Evolutionary conservation across 192 early-diverging fungal genomes (phyloP).

Genomic region (Podila clonocystis): DNA sequence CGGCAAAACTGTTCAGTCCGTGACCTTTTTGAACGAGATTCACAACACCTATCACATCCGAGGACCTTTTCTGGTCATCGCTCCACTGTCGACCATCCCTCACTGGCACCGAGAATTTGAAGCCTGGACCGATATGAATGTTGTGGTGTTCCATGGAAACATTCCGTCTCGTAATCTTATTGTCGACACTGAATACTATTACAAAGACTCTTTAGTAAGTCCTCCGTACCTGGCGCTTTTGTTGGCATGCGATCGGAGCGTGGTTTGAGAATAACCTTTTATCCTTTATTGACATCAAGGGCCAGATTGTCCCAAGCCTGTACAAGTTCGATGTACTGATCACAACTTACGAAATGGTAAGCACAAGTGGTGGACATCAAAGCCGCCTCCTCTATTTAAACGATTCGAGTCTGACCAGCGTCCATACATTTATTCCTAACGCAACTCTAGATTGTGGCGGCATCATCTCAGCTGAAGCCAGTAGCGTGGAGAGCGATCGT

Average conservation of each 20-base stretch:
- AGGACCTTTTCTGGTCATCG: conserved; percentile 79
- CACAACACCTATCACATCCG: conserved; percentile 66
- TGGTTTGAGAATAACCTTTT: not conserved
- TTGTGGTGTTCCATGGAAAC: conserved; percentile 68
- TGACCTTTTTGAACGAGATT: conserved; percentile 77
- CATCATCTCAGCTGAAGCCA: conserved; percentile 71
- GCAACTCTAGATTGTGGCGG: conserved; percentile 53
- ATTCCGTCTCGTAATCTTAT: conserved; percentile 74
- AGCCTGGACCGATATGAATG: conserved; percentile 51
- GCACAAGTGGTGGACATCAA: too few relatives aligned
- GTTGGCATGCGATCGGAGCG: not conserved
- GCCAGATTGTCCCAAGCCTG: conserved; percentile 54
- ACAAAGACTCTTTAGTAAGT: conserved; percentile 43
- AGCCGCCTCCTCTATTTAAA: too few relatives aligned
- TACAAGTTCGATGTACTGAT: conserved; percentile 73
- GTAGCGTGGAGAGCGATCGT: conserved; percentile 77
- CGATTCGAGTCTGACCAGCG: too few relatives aligned
- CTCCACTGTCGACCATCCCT: conserved; percentile 64
- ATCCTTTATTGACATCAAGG: conserved; percentile 22
- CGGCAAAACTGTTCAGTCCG: conserved; percentile 88
- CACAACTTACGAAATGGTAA: conserved; percentile 64
- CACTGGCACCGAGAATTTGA: conserved; percentile 63
- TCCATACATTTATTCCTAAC: too few relatives aligned
- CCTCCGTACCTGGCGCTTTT: conserved; percentile 46
- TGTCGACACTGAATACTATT: conserved; percentile 81